Percentiles rank a stretch among this genome's conserved stretches.
Evolutionary conservation across 306 rosid genomes (phyloP).

Genomic region (Ziziphus jujuba): DNA sequence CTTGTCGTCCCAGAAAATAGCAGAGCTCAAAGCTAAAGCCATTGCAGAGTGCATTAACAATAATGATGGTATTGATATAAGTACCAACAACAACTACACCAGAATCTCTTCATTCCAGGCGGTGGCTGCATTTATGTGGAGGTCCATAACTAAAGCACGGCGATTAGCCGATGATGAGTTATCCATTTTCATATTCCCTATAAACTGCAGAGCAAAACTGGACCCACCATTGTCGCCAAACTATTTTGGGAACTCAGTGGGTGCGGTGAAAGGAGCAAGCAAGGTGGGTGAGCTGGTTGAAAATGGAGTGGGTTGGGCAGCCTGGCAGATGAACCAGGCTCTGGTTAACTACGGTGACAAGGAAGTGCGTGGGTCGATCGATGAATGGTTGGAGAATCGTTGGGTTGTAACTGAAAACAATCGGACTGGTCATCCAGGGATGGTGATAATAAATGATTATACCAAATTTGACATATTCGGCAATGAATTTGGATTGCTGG

Average conservation of each 20-base stretch:
- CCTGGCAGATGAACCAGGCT: constrained; percentile 36
- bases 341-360: constrained; percentile 19
- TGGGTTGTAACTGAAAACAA: not conserved
- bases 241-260: constrained; percentile 36
- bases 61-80: too few relatives aligned
- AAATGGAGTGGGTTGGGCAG: constrained; percentile 43
- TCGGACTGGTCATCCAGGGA: too few relatives aligned
- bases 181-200: constrained; percentile 29
- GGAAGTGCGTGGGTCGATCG: not conserved
- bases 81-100: too few relatives aligned
- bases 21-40: constrained; percentile 52
- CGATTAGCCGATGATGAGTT: not conserved
- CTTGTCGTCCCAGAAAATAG: constrained; percentile 42
- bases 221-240: constrained; percentile 28
- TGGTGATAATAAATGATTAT: constrained; percentile 34
- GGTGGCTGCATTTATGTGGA: constrained; percentile 46
- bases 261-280: not conserved
- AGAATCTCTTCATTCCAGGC: constrained; percentile 44
- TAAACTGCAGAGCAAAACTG: not conserved
- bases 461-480: constrained; percentile 52
- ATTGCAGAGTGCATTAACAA: constrained; percentile 29
- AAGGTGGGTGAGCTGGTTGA: constrained; percentile 33
- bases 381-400: constrained; percentile 36
- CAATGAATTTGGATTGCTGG: constrained; percentile 58
- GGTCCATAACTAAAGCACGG: constrained; percentile 40